Conservation (phyloP, 2,329 filamentous ascomycete species). For the Aspergillus calidoustus region DNA sequence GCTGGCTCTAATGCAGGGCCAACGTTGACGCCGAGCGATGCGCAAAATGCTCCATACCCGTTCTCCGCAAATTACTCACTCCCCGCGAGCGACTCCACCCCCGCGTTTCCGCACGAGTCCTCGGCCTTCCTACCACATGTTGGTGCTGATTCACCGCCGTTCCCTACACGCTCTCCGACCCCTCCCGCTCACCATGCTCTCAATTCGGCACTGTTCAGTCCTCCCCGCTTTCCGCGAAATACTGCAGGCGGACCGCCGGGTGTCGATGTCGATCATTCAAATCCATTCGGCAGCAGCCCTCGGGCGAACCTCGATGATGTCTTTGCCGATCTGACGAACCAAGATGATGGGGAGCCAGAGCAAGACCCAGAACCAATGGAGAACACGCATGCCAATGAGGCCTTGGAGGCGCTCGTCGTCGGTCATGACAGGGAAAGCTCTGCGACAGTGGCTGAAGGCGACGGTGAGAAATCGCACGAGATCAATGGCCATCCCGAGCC, state of each 20-base stretch:
- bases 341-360: slow-evolving; percentile 42
- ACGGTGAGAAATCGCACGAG: slow-evolving; percentile 28
- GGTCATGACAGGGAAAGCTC: slow-evolving; percentile 42
- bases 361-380: slow-evolving; percentile 41
- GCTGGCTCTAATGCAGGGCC: slow-evolving; percentile 38
- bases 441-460: slow-evolving; percentile 33
- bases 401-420: slow-evolving; percentile 49
- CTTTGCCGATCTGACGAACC: slow-evolving; percentile 53
- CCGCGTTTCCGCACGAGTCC: slow-evolving; percentile 41
- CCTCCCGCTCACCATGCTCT: slow-evolving; percentile 39
- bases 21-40: slow-evolving; percentile 36
- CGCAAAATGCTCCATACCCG: slow-evolving; percentile 39
- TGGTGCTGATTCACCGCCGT: slow-evolving; percentile 41
- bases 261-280: slow-evolving; percentile 36
- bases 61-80: slow-evolving; percentile 47
- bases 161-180: slow-evolving; percentile 44
- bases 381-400: slow-evolving; percentile 53
- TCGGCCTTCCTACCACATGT: slow-evolving; percentile 45
- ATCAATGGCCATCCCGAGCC: slow-evolving; percentile 27
- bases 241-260: slow-evolving; percentile 37
- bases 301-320: slow-evolving; percentile 49
- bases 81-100: slow-evolving; percentile 40
- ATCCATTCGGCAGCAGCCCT: slow-evolving; percentile 45
- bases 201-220: slow-evolving; percentile 49
- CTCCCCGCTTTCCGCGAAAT: slow-evolving; percentile 43